Percentiles rank a stretch among this genome's conserved stretches.
These are phyloP conservation scores for Agrostemma githago DNA, from an alignment of 148 eudicot genomes.

Conservation along the genomic window DNA sequence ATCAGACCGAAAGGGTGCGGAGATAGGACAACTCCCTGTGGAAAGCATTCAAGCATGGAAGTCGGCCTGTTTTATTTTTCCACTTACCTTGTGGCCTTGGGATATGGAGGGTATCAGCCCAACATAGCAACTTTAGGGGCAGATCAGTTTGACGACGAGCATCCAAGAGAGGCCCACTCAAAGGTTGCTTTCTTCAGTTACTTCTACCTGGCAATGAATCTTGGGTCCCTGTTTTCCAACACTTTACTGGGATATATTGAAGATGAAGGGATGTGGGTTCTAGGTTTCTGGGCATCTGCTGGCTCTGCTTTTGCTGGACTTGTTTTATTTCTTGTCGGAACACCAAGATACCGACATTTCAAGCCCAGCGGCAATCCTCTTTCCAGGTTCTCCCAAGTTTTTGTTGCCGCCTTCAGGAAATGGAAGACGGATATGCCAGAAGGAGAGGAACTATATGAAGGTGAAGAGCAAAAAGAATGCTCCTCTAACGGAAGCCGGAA, in stretches of 20 bases:
- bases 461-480: conserved; percentile 34
- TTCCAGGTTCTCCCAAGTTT: conserved; percentile 67
- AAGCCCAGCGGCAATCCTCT: conserved; percentile 84
- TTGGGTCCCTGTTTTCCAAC: conserved; percentile 78
- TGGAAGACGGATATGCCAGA: conserved; percentile 37
- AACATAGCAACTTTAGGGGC: conserved; percentile 89
- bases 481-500: conserved; percentile 39
- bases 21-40: conserved; percentile 40
- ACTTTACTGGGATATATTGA: conserved; percentile 70
- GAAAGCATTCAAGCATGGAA: conserved; percentile 55
- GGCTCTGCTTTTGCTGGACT: conserved; percentile 67
- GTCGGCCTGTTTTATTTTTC: conserved; percentile 70
- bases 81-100: conserved; percentile 73
- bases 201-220: conserved; percentile 79
- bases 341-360: conserved; percentile 64
- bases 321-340: conserved; percentile 59
- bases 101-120: conserved; percentile 91
- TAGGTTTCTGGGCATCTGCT: conserved; percentile 80
- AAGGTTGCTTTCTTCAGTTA: conserved; percentile 91
- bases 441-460: conserved; percentile 40
- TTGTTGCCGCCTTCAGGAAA: conserved; percentile 68
- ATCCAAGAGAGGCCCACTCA: conserved; percentile 51
- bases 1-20: conserved; percentile 77
- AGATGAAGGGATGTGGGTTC: conserved; percentile 78
- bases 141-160: conserved; percentile 80